Conservation (phyloP, 2,329 filamentous ascomycete species). For the Aspergillus sp. region DNA sequence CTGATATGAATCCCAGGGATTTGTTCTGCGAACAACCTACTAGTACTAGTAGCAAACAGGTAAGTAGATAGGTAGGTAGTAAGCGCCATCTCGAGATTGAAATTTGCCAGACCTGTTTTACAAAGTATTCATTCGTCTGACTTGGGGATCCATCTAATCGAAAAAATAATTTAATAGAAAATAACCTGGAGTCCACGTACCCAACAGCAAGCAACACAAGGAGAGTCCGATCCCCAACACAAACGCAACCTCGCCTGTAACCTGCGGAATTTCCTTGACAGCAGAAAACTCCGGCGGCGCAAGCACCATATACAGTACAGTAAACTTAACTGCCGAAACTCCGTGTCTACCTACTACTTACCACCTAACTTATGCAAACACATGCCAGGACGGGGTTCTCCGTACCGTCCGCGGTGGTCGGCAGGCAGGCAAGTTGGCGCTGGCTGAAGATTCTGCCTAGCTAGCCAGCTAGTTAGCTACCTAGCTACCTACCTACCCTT, state of each 20-base stretch:
- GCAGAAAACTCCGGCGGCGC: background rate
- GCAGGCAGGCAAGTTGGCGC: background rate
- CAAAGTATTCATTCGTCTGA: too few relatives aligned
- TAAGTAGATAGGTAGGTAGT: background rate
- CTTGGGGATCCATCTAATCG: background rate
- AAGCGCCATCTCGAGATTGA: background rate
- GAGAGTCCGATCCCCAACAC: background rate
- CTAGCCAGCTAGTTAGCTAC: background rate
- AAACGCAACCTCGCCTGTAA: background rate
- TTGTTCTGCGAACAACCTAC: background rate
- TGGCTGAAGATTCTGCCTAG: background rate
- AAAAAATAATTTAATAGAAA: background rate
- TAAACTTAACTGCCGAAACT: background rate
- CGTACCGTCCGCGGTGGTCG: background rate
- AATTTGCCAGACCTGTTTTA: too few relatives aligned
- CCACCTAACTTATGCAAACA: background rate
- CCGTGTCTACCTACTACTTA: background rate
- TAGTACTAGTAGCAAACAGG: background rate
- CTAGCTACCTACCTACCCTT: background rate
- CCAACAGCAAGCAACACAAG: background rate
- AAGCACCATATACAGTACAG: background rate
- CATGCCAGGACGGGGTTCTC: background rate
- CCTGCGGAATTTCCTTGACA: background rate
- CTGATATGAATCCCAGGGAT: background rate
- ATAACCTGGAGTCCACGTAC: background rate